Base-by-base conservation (phyloP, 2,329 filamentous ascomycete genomes). In the Fusarium brachygibbosum region DNA sequence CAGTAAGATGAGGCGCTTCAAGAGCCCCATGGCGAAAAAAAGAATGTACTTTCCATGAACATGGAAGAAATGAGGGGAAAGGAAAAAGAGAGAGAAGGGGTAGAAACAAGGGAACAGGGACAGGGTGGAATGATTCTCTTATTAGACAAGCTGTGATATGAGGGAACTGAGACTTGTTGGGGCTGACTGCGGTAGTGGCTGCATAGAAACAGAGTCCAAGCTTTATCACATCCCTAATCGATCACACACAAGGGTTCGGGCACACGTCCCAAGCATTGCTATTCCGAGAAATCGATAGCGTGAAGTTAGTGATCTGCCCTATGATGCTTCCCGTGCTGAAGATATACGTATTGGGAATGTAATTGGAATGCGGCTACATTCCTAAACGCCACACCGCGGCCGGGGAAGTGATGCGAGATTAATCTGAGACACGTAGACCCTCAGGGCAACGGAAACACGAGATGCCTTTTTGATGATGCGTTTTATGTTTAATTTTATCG, bases 141-240 rank as follows among this genome's bases (percentile, higher is more conserved):
- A 50, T 50, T 10, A 38, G 7, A 21, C 31, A 10, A 28, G 42
- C 42, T 45, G 19, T 37, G 21, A 28, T 37, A 10, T 12, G 40
- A 11, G 17, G 5, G 6, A n/a, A n/a, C 31, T 50, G 48, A 50
- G 48, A 29, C 48, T 28, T 50, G 21, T 28, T 49, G 31, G 32
- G 38, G 48, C 48, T 50, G n/a, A 28, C 32, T 19, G n/a, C 32
- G 48, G 48, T 28, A 50, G 48, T 50, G 48, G 48, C 48, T 50
- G 23, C 48, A 21, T 28, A 28, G 9, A 29, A n/a, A 19, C 17
- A 16, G 10, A 31, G 10, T 29, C 13, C 16, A 12, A 6, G 23
- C 6, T 34, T 49, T 17, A 49, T 49, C 31, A 49, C 45, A 37
- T n/a, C 3, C 23, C 35, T 35, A 21, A 34, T 35, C 21, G 8